Conservation (phyloP, 129 eudicot species). For the Flaveria sonorensis region DNA sequence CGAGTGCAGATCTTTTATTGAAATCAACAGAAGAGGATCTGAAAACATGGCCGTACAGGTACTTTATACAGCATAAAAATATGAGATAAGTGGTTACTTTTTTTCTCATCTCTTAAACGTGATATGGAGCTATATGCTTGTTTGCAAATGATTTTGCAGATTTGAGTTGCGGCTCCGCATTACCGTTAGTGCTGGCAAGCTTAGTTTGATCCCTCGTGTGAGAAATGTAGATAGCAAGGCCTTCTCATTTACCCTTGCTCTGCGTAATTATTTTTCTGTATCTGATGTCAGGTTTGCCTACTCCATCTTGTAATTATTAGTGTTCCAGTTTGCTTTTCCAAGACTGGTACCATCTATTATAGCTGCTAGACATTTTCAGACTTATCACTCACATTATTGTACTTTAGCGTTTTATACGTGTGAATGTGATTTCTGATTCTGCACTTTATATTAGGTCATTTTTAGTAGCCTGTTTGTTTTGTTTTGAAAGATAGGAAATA, state of each 20-base stretch:
- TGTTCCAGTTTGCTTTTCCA: conserved; percentile 24
- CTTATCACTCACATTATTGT: conserved; percentile 12
- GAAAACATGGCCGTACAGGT: conserved; percentile 91
- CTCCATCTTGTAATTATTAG: conserved; percentile 31
- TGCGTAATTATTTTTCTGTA: conserved; percentile 81
- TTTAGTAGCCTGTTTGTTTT: conserved; percentile 22
- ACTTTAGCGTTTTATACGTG: conserved; percentile 2
- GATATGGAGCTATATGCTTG: conserved; percentile 15
- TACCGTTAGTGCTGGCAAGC: conserved; percentile 60
- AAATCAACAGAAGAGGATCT: conserved; percentile 90
- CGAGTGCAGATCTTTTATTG: conserved; percentile 69
- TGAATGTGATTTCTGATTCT: neutral
- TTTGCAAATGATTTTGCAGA: conserved; percentile 45
- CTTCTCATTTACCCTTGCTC: conserved; percentile 76
- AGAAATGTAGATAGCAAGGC: conserved; percentile 83
- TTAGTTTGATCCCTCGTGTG: conserved; percentile 90
- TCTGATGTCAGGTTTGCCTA: conserved; percentile 94
- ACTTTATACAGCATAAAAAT: conserved; percentile 13
- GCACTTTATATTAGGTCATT: neutral
- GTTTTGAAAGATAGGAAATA: conserved; percentile 33
- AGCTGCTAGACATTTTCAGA: conserved; percentile 21
- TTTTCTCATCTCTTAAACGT: neutral
- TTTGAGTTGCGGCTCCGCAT: conserved; percentile 88
- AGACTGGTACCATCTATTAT: conserved; percentile 14
- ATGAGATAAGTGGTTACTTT: conserved; percentile 8